Conservation (phyloP, 2,329 filamentous ascomycete genomes). For the Aspergillus ochraceus region DNA sequence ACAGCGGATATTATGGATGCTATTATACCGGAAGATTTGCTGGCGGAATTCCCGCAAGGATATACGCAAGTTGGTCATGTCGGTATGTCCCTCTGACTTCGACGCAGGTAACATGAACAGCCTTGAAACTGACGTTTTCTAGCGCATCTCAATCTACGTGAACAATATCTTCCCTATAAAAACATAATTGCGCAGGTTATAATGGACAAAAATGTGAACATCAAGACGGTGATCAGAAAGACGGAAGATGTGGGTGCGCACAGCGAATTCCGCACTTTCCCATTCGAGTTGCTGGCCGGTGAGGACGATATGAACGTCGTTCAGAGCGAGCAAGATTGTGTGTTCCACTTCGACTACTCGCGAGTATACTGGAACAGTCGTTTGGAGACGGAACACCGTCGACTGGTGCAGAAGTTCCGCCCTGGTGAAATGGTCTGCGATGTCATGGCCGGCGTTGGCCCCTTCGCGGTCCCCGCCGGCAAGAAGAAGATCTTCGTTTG, state of each 20-base stretch:
- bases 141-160: conserved; percentile 89
- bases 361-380: conserved; percentile 99
- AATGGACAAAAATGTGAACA: conserved; percentile 79
- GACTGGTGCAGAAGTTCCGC: conserved; percentile 73
- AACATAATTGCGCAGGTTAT: conserved; percentile 80
- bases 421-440: conserved; percentile 90
- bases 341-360: conserved; percentile 90
- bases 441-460: conserved; percentile 95
- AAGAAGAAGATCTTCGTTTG: conserved; percentile 90
- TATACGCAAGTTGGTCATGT: conserved; percentile 91
- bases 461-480: conserved; percentile 88
- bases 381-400: conserved; percentile 82
- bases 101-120: neutral
- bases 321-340: conserved; percentile 76
- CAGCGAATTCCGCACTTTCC: conserved; percentile 87
- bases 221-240: conserved; percentile 95
- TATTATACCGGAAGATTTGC: conserved; percentile 75
- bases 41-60: conserved; percentile 78
- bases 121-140: conserved; percentile 15
- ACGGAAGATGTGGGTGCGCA: conserved; percentile 81
- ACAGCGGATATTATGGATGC: conserved; percentile 78
- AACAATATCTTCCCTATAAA: conserved; percentile 82
- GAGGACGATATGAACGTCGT: conserved; percentile 80
- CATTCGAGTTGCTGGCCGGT: conserved; percentile 85
- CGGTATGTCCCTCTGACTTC: conserved; percentile 49